phyloP scores from a whole-genome alignment of 257 asterid genomes.

The Forsythia suspensa region DNA sequence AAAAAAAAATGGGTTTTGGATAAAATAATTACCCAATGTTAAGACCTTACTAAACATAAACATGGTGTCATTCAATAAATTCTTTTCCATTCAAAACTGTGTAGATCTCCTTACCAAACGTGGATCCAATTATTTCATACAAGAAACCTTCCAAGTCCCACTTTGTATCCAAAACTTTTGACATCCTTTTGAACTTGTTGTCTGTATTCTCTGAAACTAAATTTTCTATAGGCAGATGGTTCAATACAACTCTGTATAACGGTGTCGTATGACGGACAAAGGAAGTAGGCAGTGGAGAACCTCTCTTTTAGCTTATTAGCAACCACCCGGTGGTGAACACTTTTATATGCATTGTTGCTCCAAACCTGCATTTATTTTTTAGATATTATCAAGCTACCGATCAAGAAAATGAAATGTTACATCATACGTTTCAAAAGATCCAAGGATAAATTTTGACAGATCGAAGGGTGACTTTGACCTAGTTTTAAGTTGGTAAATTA shows the following conservation, averaged over 20 bases:
- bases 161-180: slow-evolving; percentile 46
- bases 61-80: no score
- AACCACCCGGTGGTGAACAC: slow-evolving; percentile 70
- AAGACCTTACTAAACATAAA: no score
- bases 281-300: slow-evolving; percentile 68
- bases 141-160: slow-evolving; percentile 64
- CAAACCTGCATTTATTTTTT: slow-evolving; percentile 52
- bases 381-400: no score
- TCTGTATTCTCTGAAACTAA: slow-evolving; percentile 58
- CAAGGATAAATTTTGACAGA: no score
- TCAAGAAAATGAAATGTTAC: no score
- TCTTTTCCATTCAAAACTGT: background rate
- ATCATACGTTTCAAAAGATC: no score
- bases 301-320: slow-evolving; percentile 55
- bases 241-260: slow-evolving; percentile 38
- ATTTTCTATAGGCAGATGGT: slow-evolving; percentile 41
- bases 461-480: no score
- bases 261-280: slow-evolving; percentile 59
- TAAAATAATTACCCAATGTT: no score
- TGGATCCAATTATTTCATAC: background rate
- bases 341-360: slow-evolving; percentile 64
- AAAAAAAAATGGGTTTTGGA: no score
- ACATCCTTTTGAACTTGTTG: slow-evolving; percentile 61
- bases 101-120: background rate
- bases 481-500: no score